phyloP scores from a whole-genome alignment of 441 rosid species.

The Viola pubescens region DNA sequence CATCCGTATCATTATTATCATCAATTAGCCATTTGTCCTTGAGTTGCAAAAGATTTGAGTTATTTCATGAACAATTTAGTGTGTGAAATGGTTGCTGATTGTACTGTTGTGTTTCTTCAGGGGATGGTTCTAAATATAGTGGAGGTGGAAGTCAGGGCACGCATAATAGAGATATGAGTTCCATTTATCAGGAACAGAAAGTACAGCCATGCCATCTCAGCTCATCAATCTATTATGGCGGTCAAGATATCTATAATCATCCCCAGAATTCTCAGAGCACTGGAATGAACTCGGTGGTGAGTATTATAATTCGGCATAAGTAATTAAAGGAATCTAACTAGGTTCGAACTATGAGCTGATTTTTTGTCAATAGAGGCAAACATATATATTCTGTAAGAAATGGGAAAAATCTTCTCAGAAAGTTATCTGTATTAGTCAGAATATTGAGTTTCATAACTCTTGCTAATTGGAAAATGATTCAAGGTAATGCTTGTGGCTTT shows the following conservation, averaged over 20 bases:
- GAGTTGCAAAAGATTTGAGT: neutral
- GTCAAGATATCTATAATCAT: slow-evolving; percentile 59
- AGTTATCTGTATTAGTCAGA: too few species aligned
- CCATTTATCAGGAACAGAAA: slow-evolving; percentile 52
- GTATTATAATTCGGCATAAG: slow-evolving; percentile 5
- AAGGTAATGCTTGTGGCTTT: too few species aligned
- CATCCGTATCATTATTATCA: neutral
- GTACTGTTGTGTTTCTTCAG: slow-evolving; percentile 17
- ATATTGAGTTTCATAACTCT: too few species aligned
- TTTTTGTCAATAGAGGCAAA: too few species aligned
- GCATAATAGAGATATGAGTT: slow-evolving; percentile 26
- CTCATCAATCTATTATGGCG: slow-evolving; percentile 91
- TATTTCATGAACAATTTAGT: neutral
- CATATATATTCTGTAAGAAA: too few species aligned
- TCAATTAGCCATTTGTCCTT: neutral
- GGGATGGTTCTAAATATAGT: slow-evolving; percentile 15
- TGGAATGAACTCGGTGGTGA: slow-evolving; percentile 38
- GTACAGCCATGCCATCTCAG: slow-evolving; percentile 78
- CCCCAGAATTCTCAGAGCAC: slow-evolving; percentile 43
- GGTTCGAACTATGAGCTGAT: too few species aligned
- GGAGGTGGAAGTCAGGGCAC: slow-evolving; percentile 30
- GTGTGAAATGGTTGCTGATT: neutral
- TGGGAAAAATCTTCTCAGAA: too few species aligned
- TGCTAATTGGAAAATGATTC: too few species aligned
- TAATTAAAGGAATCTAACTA: too few species aligned